Conservation (phyloP, 192 early-diverging fungal genomes). For the Pilaira anomala region DNA sequence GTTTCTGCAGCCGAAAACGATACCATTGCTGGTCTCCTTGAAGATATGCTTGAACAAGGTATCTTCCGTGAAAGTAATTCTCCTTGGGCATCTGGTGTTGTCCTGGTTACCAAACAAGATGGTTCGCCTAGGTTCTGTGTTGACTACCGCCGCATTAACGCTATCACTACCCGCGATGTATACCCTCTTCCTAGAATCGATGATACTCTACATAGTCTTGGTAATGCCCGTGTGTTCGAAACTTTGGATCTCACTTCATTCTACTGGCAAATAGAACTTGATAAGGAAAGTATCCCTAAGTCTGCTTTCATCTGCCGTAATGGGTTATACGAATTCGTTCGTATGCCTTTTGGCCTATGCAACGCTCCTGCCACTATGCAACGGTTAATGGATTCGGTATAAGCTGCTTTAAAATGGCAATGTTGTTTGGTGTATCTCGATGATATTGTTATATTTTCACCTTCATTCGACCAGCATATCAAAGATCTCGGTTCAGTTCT, state of each 20-base stretch:
- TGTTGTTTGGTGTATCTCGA: conserved; percentile 31
- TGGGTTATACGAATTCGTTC: conserved; percentile 28
- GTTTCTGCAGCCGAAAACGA: conserved; percentile 21
- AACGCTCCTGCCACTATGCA: conserved; percentile 36
- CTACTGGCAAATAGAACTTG: conserved; percentile 40
- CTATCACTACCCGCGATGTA: conserved; percentile 38
- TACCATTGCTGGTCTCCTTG: conserved; percentile 13
- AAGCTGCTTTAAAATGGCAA: conserved; percentile 23
- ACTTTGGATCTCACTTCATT: conserved; percentile 41
- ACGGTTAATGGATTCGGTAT: conserved; percentile 36
- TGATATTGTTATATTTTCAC: conserved; percentile 38
- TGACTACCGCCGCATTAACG: conserved; percentile 49
- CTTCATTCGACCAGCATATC: conserved; percentile 34
- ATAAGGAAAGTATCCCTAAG: too few relatives aligned
- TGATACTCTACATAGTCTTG: too few relatives aligned
- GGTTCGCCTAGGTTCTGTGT: conserved; percentile 39
- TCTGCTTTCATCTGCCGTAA: too few relatives aligned
- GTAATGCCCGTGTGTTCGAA: conserved; percentile 31
- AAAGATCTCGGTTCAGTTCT: conserved; percentile 9
- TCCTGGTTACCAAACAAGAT: conserved; percentile 44
- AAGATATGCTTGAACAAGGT: conserved; percentile 33
- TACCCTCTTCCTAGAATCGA: conserved; percentile 52
- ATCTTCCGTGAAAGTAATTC: conserved; percentile 38
- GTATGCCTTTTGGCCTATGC: conserved; percentile 29
- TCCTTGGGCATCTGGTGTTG: conserved; percentile 42